These are phyloP conservation scores for Gillenia trifoliata DNA, from an alignment of 306 rosid species.

Conservation along the genomic window DNA sequence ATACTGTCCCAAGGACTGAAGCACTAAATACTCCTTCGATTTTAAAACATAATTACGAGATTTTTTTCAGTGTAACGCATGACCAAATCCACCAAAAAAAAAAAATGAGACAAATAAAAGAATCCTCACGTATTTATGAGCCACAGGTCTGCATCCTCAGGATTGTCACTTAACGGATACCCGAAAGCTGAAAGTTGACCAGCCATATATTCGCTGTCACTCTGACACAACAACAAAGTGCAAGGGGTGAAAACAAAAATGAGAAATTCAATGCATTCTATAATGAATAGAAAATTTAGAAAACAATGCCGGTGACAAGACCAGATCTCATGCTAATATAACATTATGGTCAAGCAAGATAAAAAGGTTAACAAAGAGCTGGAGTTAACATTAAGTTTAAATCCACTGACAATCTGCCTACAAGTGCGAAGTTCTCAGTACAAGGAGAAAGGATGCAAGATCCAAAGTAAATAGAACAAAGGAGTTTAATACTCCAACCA, in stretches of 20 bases:
- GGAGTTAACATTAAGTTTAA: background rate
- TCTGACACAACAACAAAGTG: conserved; percentile 35
- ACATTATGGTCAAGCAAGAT: background rate
- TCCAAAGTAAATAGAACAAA: background rate
- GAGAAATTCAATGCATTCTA: background rate
- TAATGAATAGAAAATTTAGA: background rate
- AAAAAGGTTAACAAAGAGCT: background rate
- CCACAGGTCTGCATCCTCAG: conserved; percentile 92
- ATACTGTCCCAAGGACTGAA: background rate
- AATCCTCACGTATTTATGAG: conserved; percentile 81
- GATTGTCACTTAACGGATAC: conserved; percentile 67
- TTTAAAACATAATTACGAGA: background rate
- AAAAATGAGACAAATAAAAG: conserved; percentile 9
- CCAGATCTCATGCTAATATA: background rate
- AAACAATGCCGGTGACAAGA: background rate
- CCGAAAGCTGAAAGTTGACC: conserved; percentile 97
- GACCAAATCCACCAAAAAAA: background rate
- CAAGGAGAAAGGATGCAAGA: background rate
- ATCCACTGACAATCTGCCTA: background rate
- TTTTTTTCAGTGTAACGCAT: background rate
- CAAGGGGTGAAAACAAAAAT: background rate
- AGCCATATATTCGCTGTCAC: conserved; percentile 97
- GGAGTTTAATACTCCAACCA: background rate
- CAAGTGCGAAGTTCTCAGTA: background rate
- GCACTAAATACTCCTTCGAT: background rate